phyloP scores from a whole-genome alignment of 177 flowering plant species.

The Vitis hybrid region DNA sequence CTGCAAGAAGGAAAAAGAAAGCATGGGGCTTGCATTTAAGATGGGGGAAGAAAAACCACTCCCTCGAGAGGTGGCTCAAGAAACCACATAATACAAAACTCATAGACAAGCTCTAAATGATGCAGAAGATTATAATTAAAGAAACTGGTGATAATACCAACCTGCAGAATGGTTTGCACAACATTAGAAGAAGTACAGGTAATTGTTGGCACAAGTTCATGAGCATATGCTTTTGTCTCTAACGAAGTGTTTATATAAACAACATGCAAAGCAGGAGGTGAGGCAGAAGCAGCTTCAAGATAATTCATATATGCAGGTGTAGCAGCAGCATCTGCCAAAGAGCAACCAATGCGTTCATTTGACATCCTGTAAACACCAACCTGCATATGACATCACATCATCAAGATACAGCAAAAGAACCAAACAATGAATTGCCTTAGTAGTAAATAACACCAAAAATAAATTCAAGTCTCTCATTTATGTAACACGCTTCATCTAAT shows the following conservation, averaged over 20 bases:
- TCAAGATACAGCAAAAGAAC: slow-evolving; percentile 10
- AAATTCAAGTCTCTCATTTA: not conserved
- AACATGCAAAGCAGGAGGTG: slow-evolving; percentile 86
- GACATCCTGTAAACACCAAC: slow-evolving; percentile 99
- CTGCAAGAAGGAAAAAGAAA: slow-evolving; percentile 34
- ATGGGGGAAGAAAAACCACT: not conserved
- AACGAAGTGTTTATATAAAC: slow-evolving; percentile 90
- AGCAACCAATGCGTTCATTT: slow-evolving; percentile 84
- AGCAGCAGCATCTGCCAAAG: slow-evolving; percentile 96
- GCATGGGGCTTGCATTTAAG: not conserved
- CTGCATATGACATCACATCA: slow-evolving; percentile 37
- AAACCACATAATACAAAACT: not conserved
- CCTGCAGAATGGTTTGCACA: slow-evolving; percentile 94
- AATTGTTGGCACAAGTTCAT: slow-evolving; percentile 93
- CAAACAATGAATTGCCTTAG: not conserved
- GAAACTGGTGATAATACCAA: slow-evolving; percentile 22
- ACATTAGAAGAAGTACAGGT: slow-evolving; percentile 98
- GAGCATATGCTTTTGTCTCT: slow-evolving; percentile 93
- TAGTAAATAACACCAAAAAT: not conserved
- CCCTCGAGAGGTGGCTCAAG: not conserved
- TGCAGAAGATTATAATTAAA: not conserved
- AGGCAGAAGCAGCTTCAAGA: slow-evolving; percentile 63
- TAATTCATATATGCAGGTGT: slow-evolving; percentile 72
- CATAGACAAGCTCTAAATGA: not conserved
- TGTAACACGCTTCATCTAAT: not conserved